Base-by-base conservation (phyloP, 345 rosid genomes). In the Boechera stricta region DNA sequence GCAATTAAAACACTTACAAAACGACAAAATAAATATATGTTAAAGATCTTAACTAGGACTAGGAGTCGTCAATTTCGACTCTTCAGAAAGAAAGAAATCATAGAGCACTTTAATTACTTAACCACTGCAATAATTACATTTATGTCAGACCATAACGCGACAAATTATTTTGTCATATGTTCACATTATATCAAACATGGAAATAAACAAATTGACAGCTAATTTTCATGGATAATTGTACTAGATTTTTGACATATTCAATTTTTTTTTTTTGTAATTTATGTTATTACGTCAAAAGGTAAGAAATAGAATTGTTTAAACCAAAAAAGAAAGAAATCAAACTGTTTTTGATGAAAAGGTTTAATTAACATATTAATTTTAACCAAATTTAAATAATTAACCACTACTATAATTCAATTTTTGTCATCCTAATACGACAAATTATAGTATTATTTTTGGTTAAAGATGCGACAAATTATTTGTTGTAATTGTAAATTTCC, bases 1-100 rank as follows among this genome's bases (percentile, higher is more conserved):
- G 24, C 26, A 41, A 53, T 49, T 18, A 7, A 38, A 47, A 73
- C 36, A 2, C 26, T 31, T 6, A 4, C 18, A 38, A 55, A 64
- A 77, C 42, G 64, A 63, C 80, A 76, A 74, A 54, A 12, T 60
- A 11, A 60, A 39, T 16, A 16, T 16, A 16, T 16, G 16, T 13
- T 9, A 6, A 33, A 12, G 53, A 44, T 29, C 47, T 59, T 69
- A 39, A 38, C 28, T 36, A 21, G 21, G 58, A 29, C 28, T 6
- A n/a, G 7, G 71, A 24, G 41, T 56, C 28, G 62, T 75, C 74
- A 7, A 54, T 61, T 33, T 70, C 58, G 15, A 36, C 59, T 11
- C 8, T 10, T 4, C 2, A 16, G 16, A 16, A 16, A 16, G 16
- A 16, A 16, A 16, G 16, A 16, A 16, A 10, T 9, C 12, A 69